Base-by-base conservation (phyloP, 1,139 yeast species). In the Meyerozyma smithsonii region DNA sequence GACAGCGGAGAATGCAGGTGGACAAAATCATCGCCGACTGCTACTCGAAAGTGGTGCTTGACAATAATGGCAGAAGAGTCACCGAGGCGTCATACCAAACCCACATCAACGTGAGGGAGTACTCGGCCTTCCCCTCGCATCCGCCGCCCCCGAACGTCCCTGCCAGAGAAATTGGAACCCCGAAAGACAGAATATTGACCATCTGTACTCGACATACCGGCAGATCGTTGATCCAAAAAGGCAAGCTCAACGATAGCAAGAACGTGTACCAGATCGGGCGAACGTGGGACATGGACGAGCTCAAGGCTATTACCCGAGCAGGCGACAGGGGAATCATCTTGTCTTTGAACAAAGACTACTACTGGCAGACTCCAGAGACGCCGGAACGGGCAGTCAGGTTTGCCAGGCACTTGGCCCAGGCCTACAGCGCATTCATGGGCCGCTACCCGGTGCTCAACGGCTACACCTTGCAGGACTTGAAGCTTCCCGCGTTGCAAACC, bases 261-360 rank as follows among this genome's bases (percentile, higher is more conserved):
- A 55, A 85, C 3, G 61, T 81, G 3, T 81, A 85, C 54, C 97
- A 90, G 60, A 86, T 92, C 40, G 98, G 98, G 30, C 76, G 96
- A 54, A 84, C 95, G 4, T 92, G 98, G 98, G 83, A 81, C 47
- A 64, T 92, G 54, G 87, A 79, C 44, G 95, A 87, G 49, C 66
- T 92, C 48, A 62, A 70, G 11, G 61, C 62, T 28, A 62, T 90
- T 5, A 79, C 80, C 36, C 71, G 77, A 42, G 66, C 68, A 4
- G 68, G 76, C 1, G 67, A 65, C 20, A 72, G 75, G 40, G 89
- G 89, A 1, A 72, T 90, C 46, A 54, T 76, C 1, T 68, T 86
- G 45, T 69, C 70, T 24, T 68, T 92, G 53, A 86, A 86, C 36
- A 89, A 88, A 58, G 79, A 76, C 36, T 90, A 92, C 60, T 90